Conservation (phyloP, 2,329 filamentous ascomycete genomes). For the Meredithiella fracta region DNA sequence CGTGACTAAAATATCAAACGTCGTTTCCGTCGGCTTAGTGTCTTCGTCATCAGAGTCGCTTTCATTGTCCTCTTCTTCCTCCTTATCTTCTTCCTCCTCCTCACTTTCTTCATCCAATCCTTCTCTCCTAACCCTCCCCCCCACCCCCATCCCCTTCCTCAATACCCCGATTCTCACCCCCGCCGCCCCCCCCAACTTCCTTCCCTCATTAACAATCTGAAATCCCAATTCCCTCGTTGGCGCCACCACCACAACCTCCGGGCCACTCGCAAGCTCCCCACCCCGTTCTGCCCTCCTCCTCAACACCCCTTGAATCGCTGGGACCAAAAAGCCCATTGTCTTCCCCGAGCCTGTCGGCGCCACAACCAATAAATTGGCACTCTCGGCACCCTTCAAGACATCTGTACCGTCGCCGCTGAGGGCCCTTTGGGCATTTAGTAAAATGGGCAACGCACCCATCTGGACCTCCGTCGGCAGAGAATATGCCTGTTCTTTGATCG, state of each 20-base stretch:
- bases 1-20: conserved; percentile 25
- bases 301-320: conserved; percentile 62
- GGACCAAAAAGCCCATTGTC: conserved; percentile 83
- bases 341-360: conserved; percentile 95
- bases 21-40: conserved; percentile 17
- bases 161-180: conserved; percentile 66
- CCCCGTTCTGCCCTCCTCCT: conserved; percentile 28
- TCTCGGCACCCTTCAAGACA: conserved; percentile 16
- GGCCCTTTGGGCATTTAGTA: conserved; percentile 43
- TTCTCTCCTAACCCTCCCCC: conserved; percentile 26
- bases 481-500: conserved; percentile 73
- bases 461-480: conserved; percentile 85
- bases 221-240: conserved; percentile 64
- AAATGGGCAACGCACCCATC: conserved; percentile 64
- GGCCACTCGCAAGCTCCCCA: conserved; percentile 22
- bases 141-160: conserved; percentile 67
- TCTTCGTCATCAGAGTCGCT: conserved; percentile 24
- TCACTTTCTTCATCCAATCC: conserved; percentile 23
- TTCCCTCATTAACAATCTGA: conserved; percentile 72
- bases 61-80: conserved; percentile 22
- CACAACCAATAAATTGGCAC: conserved; percentile 59
- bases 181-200: conserved; percentile 61
- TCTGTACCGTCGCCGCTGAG: conserved; percentile 19
- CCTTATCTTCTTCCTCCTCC: conserved; percentile 22
- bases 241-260: conserved; percentile 56